Base-by-base conservation (phyloP, 139 green algal species). In the Trebouxia sp. region DNA sequence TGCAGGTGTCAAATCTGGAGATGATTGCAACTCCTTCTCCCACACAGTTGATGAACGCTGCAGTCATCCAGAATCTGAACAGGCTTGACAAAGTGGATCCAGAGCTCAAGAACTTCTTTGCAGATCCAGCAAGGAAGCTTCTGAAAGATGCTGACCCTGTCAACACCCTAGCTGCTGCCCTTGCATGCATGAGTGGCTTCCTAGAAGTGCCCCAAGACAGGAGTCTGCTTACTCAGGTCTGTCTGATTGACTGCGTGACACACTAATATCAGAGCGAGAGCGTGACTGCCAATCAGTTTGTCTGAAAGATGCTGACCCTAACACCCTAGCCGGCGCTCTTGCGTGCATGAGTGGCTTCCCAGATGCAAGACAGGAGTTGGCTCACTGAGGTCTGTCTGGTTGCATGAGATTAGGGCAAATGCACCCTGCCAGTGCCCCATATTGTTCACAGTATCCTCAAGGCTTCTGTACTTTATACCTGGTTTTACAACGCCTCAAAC, bases 121-220 rank as follows among this genome's bases (percentile, higher is more conserved):
- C 88, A 80, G 89, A 90, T 24, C 90, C 94, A 26, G 95, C 95
- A 5, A 81, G 91, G 79, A 72, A 85, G 43, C 82, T 98, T 51
- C 72, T 79, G 2, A 85, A 83, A 7, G 82, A 42, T 20, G 35
- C 84, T 15, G 86, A 94, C 76, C 89, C 90, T 15, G 65, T 85
- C 50, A 70, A 86, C 12, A 82, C 92, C 56, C 83, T 97, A 53
- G 91, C 93, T n/a, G 88, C 89, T 9, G 93, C 95, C 10, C 91
- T 99, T 38, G 96, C 95, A 0, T 87, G 91, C 26, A 87, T 99
- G 82, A 92, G 79, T 32, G 96, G 96, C 72, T 95, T 98, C 84
- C 89, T 85, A 56, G 82, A 91, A 41, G 81, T 92, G 37, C 92
- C 94, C 41, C 81, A 93, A 80, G 82, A 87, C 14, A 89, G 84